Percentiles rank a stretch among this genome's conserved stretches.
These are phyloP conservation scores for Psidium friedrichsthalianum DNA, from an alignment of 345 rosid genomes.

Conservation along the genomic window DNA sequence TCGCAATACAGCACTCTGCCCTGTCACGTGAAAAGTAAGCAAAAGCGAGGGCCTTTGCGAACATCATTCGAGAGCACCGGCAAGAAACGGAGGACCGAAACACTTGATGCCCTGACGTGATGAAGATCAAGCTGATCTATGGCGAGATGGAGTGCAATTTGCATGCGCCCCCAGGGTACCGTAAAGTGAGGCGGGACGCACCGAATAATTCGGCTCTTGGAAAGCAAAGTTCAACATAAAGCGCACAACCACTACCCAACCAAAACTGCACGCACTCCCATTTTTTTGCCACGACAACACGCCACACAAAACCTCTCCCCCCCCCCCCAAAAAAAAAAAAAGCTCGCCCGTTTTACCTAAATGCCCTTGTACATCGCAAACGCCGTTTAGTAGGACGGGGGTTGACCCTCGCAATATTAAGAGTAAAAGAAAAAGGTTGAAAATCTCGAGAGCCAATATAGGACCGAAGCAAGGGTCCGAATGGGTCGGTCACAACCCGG, in stretches of 20 bases:
- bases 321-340: too few relatives aligned
- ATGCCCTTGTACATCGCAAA: neutral
- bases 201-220: neutral
- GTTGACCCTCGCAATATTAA: neutral
- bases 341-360: neutral
- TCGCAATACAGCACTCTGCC: neutral
- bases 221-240: neutral
- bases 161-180: neutral
- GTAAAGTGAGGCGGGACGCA: neutral
- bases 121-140: neutral
- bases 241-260: neutral
- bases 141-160: neutral
- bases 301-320: neutral
- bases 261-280: neutral
- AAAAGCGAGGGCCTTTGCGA: neutral
- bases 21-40: neutral
- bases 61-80: neutral
- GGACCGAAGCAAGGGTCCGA: neutral
- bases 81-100: neutral
- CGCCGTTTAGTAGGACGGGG: neutral
- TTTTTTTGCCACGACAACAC: constrained; percentile 1
- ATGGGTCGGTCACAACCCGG: neutral
- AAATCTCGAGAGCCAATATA: neutral
- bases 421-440: neutral
- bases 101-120: neutral